Base-by-base conservation (phyloP, 2,329 filamentous ascomycete species). In the Verticillium alfalfae region DNA sequence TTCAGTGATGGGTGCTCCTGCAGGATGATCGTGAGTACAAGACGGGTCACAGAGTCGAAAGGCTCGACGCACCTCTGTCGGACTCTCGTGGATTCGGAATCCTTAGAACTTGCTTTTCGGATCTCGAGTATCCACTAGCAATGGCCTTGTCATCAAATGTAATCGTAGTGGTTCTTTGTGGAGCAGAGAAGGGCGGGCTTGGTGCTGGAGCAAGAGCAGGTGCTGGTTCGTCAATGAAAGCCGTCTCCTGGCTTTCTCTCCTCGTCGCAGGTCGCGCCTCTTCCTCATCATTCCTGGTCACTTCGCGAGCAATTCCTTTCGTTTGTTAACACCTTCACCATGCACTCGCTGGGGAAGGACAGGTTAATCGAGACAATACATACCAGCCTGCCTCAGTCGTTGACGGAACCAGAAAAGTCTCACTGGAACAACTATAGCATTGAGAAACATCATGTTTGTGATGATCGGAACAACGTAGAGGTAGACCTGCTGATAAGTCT, bases 401-500 rank as follows among this genome's bases (percentile, higher is more conserved):
- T 52, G 45, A 13, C 45, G 71, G 65, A 84, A 84, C 79, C 80
- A 84, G 57, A 73, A 69, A 3, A 84, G 66, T 0, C 82, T 75
- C 0, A 80, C 75, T 13, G 79, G 66, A 3, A 84, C 79, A 5
- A 83, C 78, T 8, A 80, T 59, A 3, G 79, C 76, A 65, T 83
- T 83, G 66, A 84, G 71, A 65, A 82, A 81, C 1, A 76, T 75
- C 16, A 81, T 61, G 61, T 84, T 83, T 0, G 76, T 77, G 2
- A 84, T 61, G 8, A 81, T 74, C 1, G 82, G 80, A 18, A 81
- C 69, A 56, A 84, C 72, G 66, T 84, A 85, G 39, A 84, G 66
- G 58, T 76, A 79, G 3, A 84, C 64, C 65, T 84, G 82, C 66
- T 84, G 82, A 62, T 83, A 84, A 0, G 72, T 75, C 62, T 75